Evolutionary conservation across 1,139 yeast genomes (phyloP).

Genomic region (Pichia sorboxylosa): DNA sequence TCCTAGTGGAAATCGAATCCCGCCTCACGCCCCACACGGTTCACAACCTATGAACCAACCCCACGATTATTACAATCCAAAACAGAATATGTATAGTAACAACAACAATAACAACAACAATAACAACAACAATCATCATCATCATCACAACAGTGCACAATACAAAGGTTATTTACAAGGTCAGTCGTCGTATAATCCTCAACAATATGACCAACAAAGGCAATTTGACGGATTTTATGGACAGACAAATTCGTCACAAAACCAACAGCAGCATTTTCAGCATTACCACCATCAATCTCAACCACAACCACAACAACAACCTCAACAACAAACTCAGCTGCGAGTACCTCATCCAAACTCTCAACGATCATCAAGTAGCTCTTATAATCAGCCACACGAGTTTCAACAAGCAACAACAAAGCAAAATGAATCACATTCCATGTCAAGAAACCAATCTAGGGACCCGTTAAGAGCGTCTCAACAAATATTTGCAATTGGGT

Average conservation of each 20-base stretch:
- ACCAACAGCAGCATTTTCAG: slow-evolving; percentile 4
- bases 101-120: not conserved
- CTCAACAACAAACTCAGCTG: not conserved
- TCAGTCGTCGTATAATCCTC: slow-evolving; percentile 1
- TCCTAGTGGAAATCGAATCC: not conserved
- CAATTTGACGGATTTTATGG: not conserved
- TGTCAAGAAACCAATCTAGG: not conserved
- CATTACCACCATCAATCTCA: slow-evolving; percentile 1
- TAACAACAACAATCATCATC: not conserved
- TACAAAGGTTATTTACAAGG: not conserved
- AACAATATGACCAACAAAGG: not conserved
- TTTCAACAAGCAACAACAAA: not conserved
- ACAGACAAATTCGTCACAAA: not conserved
- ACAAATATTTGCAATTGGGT: slow-evolving; percentile 5
- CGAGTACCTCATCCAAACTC: too few relatives aligned
- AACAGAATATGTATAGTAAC: too few relatives aligned
- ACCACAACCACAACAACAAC: not conserved
- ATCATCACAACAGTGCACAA: slow-evolving; percentile 1
- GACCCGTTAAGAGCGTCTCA: slow-evolving; percentile 2
- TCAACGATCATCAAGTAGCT: too few relatives aligned
- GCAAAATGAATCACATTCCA: not conserved
- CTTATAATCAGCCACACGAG: too few relatives aligned
- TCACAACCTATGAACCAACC: not conserved
- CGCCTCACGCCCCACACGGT: not conserved
- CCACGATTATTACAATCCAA: not conserved